A percentile compares a stretch with the other conserved stretches of the same genome.
These are phyloP conservation scores for Leishmania lainsoni DNA, from an alignment of 208 protist species.

Conservation along the genomic window DNA sequence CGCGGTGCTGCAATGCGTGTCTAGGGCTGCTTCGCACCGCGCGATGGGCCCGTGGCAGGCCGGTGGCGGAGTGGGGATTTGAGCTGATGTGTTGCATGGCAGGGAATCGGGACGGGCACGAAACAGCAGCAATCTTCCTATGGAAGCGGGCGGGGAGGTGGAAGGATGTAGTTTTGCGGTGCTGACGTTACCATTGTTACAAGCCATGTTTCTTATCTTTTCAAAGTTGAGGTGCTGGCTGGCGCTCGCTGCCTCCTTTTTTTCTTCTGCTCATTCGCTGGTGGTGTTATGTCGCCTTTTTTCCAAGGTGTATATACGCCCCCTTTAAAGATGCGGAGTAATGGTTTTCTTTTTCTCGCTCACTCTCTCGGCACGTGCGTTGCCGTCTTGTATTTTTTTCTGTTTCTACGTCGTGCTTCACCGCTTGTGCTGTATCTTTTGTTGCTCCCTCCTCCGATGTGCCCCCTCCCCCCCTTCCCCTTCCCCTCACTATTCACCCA, in stretches of 20 bases:
- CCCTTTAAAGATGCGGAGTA: not conserved
- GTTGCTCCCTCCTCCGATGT: no score
- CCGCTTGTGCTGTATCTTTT: not conserved
- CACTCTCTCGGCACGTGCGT: not conserved
- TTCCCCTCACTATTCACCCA: not conserved
- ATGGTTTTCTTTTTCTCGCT: not conserved
- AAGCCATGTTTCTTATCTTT: not conserved
- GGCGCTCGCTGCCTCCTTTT: not conserved
- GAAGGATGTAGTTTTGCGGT: not conserved
- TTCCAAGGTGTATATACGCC: not conserved
- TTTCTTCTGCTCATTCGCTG: not conserved
- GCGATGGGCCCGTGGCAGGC: no score
- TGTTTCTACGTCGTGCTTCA: not conserved
- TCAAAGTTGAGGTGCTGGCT: not conserved
- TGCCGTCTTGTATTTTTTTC: not conserved
- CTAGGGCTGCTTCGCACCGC: no score
- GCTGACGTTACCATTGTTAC: not conserved
- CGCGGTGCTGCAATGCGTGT: no score
- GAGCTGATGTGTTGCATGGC: no score
- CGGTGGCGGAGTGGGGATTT: no score
- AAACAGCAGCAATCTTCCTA: no score
- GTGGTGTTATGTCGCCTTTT: not conserved
- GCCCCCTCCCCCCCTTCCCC: no score
- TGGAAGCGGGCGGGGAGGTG: no score
- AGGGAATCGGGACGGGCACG: no score